Base-by-base conservation (phyloP, 257 asterid genomes). In the Capsicum baccatum region DNA sequence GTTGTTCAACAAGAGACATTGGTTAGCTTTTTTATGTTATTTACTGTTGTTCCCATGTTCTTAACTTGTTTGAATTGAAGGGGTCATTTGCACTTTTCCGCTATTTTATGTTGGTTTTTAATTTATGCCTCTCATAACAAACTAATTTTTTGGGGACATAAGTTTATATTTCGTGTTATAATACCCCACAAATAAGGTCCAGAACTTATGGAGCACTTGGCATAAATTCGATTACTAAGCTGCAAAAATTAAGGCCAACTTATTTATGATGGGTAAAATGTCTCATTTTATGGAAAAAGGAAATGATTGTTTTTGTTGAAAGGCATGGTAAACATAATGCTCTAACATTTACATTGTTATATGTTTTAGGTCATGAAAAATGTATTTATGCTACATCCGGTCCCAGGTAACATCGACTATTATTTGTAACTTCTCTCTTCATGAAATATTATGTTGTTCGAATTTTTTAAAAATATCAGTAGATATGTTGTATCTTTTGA, bases 351-450 rank as follows among this genome's bases (percentile, higher is more conserved):
- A 17, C 5, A 76, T n/a, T 21, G 47, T 62, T 56, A 79, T 39
- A 71, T 60, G 33, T 58, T 87, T 66, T 90, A 94, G 95, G 94
- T 85, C 87, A 81, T 89, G 98, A 74, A 2, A 89, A 66, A 86
- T 93, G 98, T 62, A 82, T 79, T 0, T 94, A 86, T 84, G 79
- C 85, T 58, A 83, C 90, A 7, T 89, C 94, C 15, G 90, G 84
- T 39, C 48, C 56, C 15, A 12, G 62, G 56, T 57, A 73, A 50
- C 10, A 4, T 57, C 3, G 8, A 33, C 6, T 12, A 56, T 63
- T 26, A 26, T 14, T 0, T 0, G 15, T 26, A 13, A 54, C 17
- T 52, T 76, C 60, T 6, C 8, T 33, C 0, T 12, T 47, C 44
- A 50, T 74, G 12, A 68, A 37, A 68, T 1, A 69, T 58, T 8